Evolutionary conservation across 2,329 filamentous ascomycete species (phyloP).

Genomic region (Pseudogymnoascus pannorum): DNA sequence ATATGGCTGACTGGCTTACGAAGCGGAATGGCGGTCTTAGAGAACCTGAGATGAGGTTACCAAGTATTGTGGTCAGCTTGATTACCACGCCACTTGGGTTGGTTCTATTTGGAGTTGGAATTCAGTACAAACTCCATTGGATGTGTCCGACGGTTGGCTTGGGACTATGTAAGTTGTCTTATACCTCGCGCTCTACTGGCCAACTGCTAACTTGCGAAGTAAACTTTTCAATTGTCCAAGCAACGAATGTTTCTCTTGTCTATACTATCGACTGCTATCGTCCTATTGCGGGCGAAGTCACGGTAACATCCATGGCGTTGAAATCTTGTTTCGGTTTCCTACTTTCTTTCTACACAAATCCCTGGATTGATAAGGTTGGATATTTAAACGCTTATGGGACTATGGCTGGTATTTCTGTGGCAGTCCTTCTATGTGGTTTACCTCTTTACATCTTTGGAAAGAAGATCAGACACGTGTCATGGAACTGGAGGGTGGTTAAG

Average conservation of each 20-base stretch:
- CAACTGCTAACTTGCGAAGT: conserved; percentile 29
- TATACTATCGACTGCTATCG: conserved; percentile 52
- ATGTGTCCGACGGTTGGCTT: conserved; percentile 49
- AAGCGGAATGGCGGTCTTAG: conserved; percentile 46
- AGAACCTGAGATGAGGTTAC: conserved; percentile 54
- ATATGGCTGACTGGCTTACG: conserved; percentile 34
- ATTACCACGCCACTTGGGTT: conserved; percentile 41
- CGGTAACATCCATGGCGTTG: conserved; percentile 46
- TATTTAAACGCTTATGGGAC: conserved; percentile 45
- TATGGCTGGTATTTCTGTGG: conserved; percentile 49
- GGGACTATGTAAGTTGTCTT: conserved; percentile 42
- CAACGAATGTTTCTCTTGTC: conserved; percentile 47
- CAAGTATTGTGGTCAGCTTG: conserved; percentile 43
- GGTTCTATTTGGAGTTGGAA: conserved; percentile 41
- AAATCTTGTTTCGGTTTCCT: conserved; percentile 52
- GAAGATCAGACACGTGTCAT: conserved; percentile 38
- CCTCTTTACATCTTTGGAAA: conserved; percentile 47
- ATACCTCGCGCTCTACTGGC: background rate
- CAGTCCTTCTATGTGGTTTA: conserved; percentile 40
- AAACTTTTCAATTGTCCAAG: conserved; percentile 49
- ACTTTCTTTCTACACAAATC: conserved; percentile 53
- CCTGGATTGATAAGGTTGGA: conserved; percentile 44
- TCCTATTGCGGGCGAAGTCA: conserved; percentile 49
- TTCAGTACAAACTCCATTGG: conserved; percentile 43
- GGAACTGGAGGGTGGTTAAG: conserved; percentile 41